Percentiles rank a stretch among this genome's conserved stretches.
These are phyloP conservation scores for Beverwykella pulmonaria DNA, from an alignment of 495 filamentous ascomycete species.

Conservation along the genomic window DNA sequence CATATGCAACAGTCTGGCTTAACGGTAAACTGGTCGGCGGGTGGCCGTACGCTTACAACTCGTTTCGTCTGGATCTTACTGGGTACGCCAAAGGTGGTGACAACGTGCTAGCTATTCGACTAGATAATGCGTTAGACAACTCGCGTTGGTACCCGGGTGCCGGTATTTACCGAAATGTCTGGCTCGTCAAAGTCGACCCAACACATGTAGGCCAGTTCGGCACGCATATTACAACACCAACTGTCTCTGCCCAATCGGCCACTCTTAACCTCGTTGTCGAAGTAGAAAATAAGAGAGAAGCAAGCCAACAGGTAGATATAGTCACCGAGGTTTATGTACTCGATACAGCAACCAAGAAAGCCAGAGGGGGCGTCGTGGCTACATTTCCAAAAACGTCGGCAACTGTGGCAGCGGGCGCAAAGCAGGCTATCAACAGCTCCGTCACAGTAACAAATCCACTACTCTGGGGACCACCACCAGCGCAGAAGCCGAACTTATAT, in stretches of 20 bases:
- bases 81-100: slow-evolving; percentile 46
- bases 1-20: slow-evolving; percentile 53
- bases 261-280: slow-evolving; percentile 47
- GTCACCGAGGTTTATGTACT: slow-evolving; percentile 16
- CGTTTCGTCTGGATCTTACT: slow-evolving; percentile 55
- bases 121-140: slow-evolving; percentile 51
- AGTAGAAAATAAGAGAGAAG: slow-evolving; percentile 47
- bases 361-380: slow-evolving; percentile 9
- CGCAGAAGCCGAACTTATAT: slow-evolving; percentile 52
- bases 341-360: slow-evolving; percentile 6
- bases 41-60: slow-evolving; percentile 56
- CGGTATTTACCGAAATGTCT: slow-evolving; percentile 56
- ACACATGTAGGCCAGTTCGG: slow-evolving; percentile 52
- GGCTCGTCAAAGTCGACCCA: slow-evolving; percentile 51
- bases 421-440: slow-evolving; percentile 44
- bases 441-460: slow-evolving; percentile 45
- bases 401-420: slow-evolving; percentile 41
- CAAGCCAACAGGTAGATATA: slow-evolving; percentile 22
- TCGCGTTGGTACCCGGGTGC: slow-evolving; percentile 57
- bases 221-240: slow-evolving; percentile 50
- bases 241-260: slow-evolving; percentile 47
- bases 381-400: slow-evolving; percentile 16
- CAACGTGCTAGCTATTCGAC: slow-evolving; percentile 52
- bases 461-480: slow-evolving; percentile 54
- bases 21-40: slow-evolving; percentile 54